Evolutionary conservation across 2,329 filamentous ascomycete species (phyloP), one percentile per base, ranked within the genome.

Genomic region (Orbilia oligospora): DNA sequence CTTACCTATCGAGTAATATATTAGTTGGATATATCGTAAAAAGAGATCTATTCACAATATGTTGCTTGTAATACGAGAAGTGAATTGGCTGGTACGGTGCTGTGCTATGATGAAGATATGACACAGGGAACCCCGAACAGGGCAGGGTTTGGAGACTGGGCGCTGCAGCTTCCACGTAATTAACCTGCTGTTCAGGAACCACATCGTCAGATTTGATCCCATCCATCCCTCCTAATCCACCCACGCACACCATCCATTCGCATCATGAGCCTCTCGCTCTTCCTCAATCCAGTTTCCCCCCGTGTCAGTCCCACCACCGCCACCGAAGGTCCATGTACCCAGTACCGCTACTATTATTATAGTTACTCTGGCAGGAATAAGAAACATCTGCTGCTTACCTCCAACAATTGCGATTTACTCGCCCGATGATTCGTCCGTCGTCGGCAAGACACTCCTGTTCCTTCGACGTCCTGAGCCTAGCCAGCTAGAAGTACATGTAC

Each of bases 341-440:
- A 20, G 30, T 58, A 58, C 53, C n/a, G 14, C 5, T 58, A 38
- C 24, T 20, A 46, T 20, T 12, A 46, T 5, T 46, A 41, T 38
- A 24, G 4, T 10, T 33, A 30, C 22, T n/a, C 51, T 6, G 5
- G 30, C 33, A 58, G 22, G 53, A 58, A 58, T 27, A 58, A 22
- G 53, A 38, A 41, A 58, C 53, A 22, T 22, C 53, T 30, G 27
- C 27, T 30, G 27, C 27, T 33, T 55, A 55, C 51, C 51, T 55
- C 18, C 33, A 55, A 36, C 44, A 46, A 20, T 20, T 46, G 18
- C 33, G 24, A 41, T 27, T 20, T 12, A 44, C 38, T 16, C 38
- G 38, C 55, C 33, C 56, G 36, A 44, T 61, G 56, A 44, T 61
- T 61, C 36, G 56, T 24, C 56, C 56, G 36, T 61, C 10, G 56